Evolutionary conservation across 75 land plant genomes (phyloP), one percentile per base, ranked within the genome.

Genomic region (Picea sitchensis): DNA sequence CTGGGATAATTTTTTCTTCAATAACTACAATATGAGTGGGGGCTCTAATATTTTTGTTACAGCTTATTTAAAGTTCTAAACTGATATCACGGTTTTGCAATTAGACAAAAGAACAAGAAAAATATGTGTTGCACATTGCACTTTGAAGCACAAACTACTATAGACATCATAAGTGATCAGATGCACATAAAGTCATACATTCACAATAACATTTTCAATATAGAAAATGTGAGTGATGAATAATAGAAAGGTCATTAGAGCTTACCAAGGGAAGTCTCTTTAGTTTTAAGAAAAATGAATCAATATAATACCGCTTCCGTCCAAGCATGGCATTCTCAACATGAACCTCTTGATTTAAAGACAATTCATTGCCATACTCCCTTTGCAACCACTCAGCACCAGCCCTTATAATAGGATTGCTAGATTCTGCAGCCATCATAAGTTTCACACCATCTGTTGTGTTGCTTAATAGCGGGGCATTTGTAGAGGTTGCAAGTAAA

Each of bases 191-290:
- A 59, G 44, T 2, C 44, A 41, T 4, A 41, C 44, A 41, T 41
- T 59, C 60, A 69, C 14, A 36, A 32, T 69, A 32, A 0, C 20
- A 69, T 36, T 41, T 41, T 41, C 4, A 41, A 41, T 41, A 41
- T 4, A 41, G 26, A 26, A 41, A 41, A 41, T 41, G 44, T 41
- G 14, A 32, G 47, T 9, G 9, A 76, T 41, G 2, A 31, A 68
- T 14, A 31, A 36, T 17, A 15, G 4, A 23, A 68, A 41, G 44
- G 30, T 17, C 59, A 58, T 13, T 23, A 13, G 59, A 77, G 15
- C 82, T 79, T 84, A 92, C 95, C 89, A 92, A 67, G 31, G 90
- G 95, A 61, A 93, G 89, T 63, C 82, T 85, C 79, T 86, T 91
- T 14, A 90, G 81, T 23, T 84, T 85, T 64, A 91, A 83, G 72